Conservation (phyloP, 2,329 filamentous ascomycete genomes). For the Alternaria infectoria region DNA sequence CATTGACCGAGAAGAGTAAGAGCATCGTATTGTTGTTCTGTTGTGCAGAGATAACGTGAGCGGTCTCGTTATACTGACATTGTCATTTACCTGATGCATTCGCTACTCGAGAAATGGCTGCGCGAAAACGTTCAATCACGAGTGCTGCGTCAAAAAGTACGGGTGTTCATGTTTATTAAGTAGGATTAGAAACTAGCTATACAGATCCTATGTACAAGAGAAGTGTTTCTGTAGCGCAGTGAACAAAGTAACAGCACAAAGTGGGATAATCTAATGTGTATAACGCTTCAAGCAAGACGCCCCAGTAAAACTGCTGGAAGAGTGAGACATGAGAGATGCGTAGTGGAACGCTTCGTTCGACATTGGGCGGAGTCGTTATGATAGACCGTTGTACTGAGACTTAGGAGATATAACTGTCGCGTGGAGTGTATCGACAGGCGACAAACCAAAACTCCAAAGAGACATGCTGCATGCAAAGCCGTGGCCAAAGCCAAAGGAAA, state of each 20-base stretch:
- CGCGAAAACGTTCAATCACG: background rate
- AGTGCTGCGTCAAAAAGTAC: rapidly evolving
- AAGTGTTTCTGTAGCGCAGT: background rate
- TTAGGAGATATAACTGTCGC: background rate
- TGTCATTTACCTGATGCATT: background rate
- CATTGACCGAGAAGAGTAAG: background rate
- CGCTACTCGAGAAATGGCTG: background rate
- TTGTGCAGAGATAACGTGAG: background rate
- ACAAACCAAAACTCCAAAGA: background rate
- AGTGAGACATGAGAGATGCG: background rate
- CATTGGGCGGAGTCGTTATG: background rate
- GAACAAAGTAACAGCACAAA: background rate
- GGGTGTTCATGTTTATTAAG: background rate
- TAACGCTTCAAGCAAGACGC: background rate
- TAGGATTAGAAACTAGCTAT: background rate
- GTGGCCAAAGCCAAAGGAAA: background rate
- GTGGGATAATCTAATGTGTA: background rate
- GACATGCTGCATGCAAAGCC: background rate
- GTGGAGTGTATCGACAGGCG: background rate
- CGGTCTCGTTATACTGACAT: background rate
- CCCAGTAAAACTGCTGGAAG: background rate
- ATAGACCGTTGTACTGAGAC: background rate
- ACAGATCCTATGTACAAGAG: background rate
- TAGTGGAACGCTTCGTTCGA: background rate
- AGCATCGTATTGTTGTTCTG: background rate